Conservation (phyloP, 352 stramenopile species). For the Phytophthora multivora region DNA sequence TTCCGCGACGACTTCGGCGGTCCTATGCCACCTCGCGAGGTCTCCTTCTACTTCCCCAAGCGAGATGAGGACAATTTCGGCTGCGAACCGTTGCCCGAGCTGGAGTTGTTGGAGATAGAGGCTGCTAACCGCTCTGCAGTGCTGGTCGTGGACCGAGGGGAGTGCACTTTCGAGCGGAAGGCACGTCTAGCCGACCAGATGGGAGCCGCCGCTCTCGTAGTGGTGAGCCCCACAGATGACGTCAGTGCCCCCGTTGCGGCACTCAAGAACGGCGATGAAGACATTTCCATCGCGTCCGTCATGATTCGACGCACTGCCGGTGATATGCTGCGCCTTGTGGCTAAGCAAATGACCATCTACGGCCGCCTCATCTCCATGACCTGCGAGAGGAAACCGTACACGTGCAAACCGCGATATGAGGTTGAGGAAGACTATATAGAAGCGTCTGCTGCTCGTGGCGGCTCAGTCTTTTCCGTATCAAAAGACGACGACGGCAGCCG, state of each 20-base stretch:
- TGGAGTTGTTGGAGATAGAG: conserved; percentile 36
- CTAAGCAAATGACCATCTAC: conserved; percentile 33
- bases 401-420: conserved; percentile 36
- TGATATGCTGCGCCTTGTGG: conserved; percentile 46
- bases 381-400: conserved; percentile 55
- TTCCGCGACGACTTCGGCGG: conserved; percentile 66
- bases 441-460: conserved; percentile 34
- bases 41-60: conserved; percentile 54
- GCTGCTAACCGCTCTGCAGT: conserved; percentile 40
- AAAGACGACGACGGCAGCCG: conserved; percentile 14
- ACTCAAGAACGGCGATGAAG: conserved; percentile 40
- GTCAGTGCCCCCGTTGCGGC: conserved; percentile 43
- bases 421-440: conserved; percentile 48
- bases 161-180: conserved; percentile 74
- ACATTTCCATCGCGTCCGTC: conserved; percentile 57
- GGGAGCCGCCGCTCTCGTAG: conserved; percentile 51
- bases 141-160: conserved; percentile 62
- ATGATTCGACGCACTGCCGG: conserved; percentile 66
- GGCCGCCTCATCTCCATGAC: conserved; percentile 60
- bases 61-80: conserved; percentile 41
- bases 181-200: conserved; percentile 50
- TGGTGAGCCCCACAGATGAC: conserved; percentile 57
- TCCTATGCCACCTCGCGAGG: conserved; percentile 40
- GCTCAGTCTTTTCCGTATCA: conserved; percentile 31
- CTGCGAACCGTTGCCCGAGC: conserved; percentile 41